Percentiles rank a stretch among this genome's conserved stretches.
Conservation (phyloP, 768 basidiomycete species). For the Termitomyces sp. region DNA sequence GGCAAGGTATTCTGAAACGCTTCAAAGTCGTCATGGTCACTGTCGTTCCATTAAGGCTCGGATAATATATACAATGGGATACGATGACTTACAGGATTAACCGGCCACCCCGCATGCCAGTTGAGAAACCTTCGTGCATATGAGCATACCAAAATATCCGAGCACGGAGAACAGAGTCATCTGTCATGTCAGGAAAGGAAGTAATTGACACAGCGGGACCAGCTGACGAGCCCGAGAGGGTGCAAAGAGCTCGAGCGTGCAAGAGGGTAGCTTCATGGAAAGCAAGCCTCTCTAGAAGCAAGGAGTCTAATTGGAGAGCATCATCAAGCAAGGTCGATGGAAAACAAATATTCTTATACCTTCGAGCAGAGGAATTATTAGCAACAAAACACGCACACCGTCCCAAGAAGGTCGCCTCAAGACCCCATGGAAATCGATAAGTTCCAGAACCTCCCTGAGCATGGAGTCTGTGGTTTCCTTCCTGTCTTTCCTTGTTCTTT, state of each 20-base stretch:
- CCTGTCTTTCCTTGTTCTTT: conserved; percentile 34
- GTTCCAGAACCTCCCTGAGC: conserved; percentile 68
- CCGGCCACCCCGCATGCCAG: conserved; percentile 79
- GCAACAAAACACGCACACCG: conserved; percentile 71
- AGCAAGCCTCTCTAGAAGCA: conserved; percentile 41
- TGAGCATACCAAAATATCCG: conserved; percentile 89
- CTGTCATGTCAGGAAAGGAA: conserved; percentile 43
- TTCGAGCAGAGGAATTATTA: conserved; percentile 79
- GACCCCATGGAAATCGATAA: conserved; percentile 76
- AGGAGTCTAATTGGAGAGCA: conserved; percentile 28
- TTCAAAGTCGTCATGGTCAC: conserved; percentile 70
- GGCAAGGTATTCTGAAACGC: conserved; percentile 65
- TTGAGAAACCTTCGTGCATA: conserved; percentile 78
- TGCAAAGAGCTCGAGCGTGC: conserved; percentile 77
- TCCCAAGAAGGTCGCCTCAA: conserved; percentile 83
- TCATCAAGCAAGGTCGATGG: conserved; percentile 4
- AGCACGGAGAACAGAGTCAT: conserved; percentile 62
- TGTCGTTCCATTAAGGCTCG: conserved; percentile 18
- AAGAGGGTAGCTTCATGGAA: conserved; percentile 80
- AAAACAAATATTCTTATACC: conserved; percentile 35
- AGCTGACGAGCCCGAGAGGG: conserved; percentile 34
- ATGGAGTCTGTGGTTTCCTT: conserved; percentile 59
- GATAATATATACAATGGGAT: not conserved
- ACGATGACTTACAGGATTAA: conserved; percentile 58
- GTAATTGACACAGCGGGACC: conserved; percentile 18